phyloP scores from a whole-genome alignment of 176 grass and related monocot genomes.

The Tillandsia leiboldiana region DNA sequence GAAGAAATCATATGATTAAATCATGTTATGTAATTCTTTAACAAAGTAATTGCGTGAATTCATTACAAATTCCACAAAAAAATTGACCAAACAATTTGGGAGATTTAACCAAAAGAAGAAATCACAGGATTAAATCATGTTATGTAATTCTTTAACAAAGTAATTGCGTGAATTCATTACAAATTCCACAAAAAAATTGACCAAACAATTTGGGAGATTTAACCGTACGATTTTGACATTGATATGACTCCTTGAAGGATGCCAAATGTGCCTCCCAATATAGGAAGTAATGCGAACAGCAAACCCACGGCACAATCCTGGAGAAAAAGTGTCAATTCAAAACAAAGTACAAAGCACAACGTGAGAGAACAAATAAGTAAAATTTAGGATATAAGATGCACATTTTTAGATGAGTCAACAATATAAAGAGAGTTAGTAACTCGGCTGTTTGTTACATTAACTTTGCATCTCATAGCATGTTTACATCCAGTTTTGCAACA shows the following conservation, averaged over 20 bases:
- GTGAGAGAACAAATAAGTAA: no score
- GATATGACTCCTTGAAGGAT: conserved; percentile 87
- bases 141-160: neutral
- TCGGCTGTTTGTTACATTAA: neutral
- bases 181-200: no score
- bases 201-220: neutral
- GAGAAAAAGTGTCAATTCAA: neutral
- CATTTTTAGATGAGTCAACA: neutral
- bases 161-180: neutral
- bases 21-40: neutral
- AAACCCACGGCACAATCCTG: conserved; percentile 99
- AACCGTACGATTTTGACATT: conserved; percentile 77
- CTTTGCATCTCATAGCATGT: neutral
- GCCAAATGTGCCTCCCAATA: conserved; percentile 83
- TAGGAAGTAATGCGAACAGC: conserved; percentile 94
- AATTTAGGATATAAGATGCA: no score
- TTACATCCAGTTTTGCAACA: neutral
- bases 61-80: neutral
- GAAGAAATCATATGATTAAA: neutral
- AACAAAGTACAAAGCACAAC: neutral
- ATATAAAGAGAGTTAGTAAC: neutral
- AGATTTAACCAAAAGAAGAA: neutral
- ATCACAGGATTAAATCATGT: neutral
- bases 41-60: neutral
- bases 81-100: no score